Evolutionary conservation across 371 early-diverging fungal genomes (phyloP), one percentile per base, ranked within the genome.

Genomic region (Blyttiomyces sp.): DNA sequence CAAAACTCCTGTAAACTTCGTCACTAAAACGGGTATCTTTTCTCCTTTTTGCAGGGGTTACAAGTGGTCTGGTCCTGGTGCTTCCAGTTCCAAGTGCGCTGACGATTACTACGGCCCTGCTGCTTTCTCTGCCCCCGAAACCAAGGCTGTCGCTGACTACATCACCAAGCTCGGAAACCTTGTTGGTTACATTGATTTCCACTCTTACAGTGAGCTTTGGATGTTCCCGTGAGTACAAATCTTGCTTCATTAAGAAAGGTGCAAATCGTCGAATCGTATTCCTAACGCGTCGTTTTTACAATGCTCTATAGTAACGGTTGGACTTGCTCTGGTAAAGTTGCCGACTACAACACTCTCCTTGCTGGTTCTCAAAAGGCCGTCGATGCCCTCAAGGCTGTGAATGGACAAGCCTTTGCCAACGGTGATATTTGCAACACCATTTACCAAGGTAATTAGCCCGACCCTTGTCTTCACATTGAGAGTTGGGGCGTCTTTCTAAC

Each of bases 121-220:
- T 26, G 49, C 65, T 26, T 59, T 63, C 43, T 46, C 42, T 17
- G 32, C 68, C 11, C 60, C 61, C 23, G 72, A 72, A 36, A 32
- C 66, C 26, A 57, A 49, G 35, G 57, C 73, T 43, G 55, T 86
- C 35, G 72, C 77, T 1, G 71, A 75, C 30, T 84, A 72, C 61
- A 64, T 84, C 28, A 45, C 36, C 24, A 62, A 57, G n/a, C 61
- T 60, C 39, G 58, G 49, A 3, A 62, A 61, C 42, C 55, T 66
- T 19, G 53, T 54, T 30, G 35, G 55, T 2, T 86, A 73, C 53
- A 74, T 84, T 34, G 86, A 84, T 54, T 72, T 84, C 36, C 84
- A 84, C 46, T 54, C 57, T 13, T 61, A 50, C 13, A 48, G 49
- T 17, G 66, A 71, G 54, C 57, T 64, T 5, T 64, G 65, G 55